These are phyloP conservation scores for Rosa multiflora DNA, from an alignment of 306 rosid genomes.

Conservation along the genomic window DNA sequence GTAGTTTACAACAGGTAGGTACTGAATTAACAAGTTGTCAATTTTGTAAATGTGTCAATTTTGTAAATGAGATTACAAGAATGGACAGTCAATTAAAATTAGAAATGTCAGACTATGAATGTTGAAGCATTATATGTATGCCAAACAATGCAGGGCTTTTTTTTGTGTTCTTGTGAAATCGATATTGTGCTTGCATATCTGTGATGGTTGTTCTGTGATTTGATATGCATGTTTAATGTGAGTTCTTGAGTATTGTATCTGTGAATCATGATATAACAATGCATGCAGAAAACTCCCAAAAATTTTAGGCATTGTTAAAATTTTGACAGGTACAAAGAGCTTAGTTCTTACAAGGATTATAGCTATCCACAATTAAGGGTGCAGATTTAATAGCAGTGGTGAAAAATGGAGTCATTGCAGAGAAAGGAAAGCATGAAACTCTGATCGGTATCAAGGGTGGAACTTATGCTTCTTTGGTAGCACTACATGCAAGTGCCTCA, in stretches of 20 bases:
- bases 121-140: neutral
- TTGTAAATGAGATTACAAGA: neutral
- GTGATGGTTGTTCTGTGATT: no score
- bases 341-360: no score
- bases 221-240: no score
- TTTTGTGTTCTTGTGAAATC: no score
- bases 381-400: constrained; percentile 71
- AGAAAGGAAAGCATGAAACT: constrained; percentile 68
- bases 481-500: constrained; percentile 45
- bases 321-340: no score
- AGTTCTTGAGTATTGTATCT: no score
- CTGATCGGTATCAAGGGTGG: constrained; percentile 55
- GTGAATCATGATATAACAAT: no score
- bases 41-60: neutral
- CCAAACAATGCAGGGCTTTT: constrained; percentile 46
- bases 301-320: no score
- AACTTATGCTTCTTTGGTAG: constrained; percentile 61
- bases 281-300: no score
- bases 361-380: constrained; percentile 57
- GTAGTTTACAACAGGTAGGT: constrained; percentile 59
- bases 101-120: neutral
- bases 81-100: neutral
- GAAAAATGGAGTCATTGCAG: constrained; percentile 61
- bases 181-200: no score
- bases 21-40: neutral